Conservation (phyloP, 305 asterid genomes). For the Fraxinus paxiana region DNA sequence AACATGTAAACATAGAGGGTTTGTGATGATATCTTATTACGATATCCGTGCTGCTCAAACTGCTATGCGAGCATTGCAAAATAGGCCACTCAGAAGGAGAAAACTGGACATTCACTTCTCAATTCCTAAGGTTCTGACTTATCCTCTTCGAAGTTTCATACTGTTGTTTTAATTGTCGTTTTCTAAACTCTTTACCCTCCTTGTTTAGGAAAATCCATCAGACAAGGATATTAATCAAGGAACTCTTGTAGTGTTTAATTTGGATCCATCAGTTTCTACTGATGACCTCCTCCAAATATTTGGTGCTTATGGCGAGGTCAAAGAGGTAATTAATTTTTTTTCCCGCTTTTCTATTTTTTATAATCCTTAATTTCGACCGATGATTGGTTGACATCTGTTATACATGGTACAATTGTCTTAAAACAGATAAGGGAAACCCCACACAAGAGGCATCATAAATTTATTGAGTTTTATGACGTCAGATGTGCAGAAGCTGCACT, state of each 20-base stretch:
- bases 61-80: constrained; percentile 65
- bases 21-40: constrained; percentile 74
- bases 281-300: constrained; percentile 62
- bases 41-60: constrained; percentile 72
- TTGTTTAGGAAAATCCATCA: constrained; percentile 64
- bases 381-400: constrained; percentile 3
- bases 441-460: constrained; percentile 61
- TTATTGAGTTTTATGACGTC: constrained; percentile 63
- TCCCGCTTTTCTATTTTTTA: not conserved
- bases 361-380: not conserved
- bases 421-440: constrained; percentile 79
- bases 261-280: constrained; percentile 65
- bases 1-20: constrained; percentile 75
- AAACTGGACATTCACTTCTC: constrained; percentile 81
- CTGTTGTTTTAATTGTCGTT: not conserved
- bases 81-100: constrained; percentile 61
- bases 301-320: constrained; percentile 69
- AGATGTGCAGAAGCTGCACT: constrained; percentile 75
- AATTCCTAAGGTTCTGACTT: constrained; percentile 58
- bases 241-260: constrained; percentile 63
- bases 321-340: constrained; percentile 50
- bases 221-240: constrained; percentile 79
- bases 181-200: not conserved
- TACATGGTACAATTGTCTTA: constrained; percentile 9
- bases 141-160: constrained; percentile 2